A percentile compares a stretch with the other conserved stretches of the same genome.
phyloP scores from a whole-genome alignment of 805 yeast genomes.

The Scheffersomyces stipitis region DNA sequence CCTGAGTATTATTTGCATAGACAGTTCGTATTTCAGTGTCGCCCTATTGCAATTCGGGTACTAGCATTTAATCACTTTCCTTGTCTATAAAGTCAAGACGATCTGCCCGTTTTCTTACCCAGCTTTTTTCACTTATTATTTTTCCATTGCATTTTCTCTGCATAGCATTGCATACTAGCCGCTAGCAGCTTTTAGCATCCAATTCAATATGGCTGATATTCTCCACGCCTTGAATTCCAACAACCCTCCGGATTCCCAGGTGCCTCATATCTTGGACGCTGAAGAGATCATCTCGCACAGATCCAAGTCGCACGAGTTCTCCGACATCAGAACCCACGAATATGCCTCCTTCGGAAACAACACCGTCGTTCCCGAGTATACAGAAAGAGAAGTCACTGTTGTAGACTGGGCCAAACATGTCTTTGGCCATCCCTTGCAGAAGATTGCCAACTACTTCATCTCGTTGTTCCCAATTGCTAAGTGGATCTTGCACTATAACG shows the following conservation, averaged over 20 bases:
- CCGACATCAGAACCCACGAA: conserved; percentile 5
- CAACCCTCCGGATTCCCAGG: conserved; percentile 17
- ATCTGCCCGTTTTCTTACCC: too few relatives aligned
- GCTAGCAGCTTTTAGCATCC: too few relatives aligned
- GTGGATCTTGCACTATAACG: conserved; percentile 87
- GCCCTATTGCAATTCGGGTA: too few relatives aligned
- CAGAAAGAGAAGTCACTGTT: conserved; percentile 34
- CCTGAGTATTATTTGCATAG: too few relatives aligned
- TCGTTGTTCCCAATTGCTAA: conserved; percentile 75
- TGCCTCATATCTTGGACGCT: conserved; percentile 20
- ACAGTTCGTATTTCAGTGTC: too few relatives aligned
- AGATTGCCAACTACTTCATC: conserved; percentile 46
- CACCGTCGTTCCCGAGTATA: conserved; percentile 35
- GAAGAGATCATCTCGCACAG: conserved; percentile 9
- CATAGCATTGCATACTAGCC: too few relatives aligned
- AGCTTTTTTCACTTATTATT: too few relatives aligned
- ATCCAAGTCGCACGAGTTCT: conserved; percentile 16
- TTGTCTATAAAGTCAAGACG: too few relatives aligned
- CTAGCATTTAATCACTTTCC: too few relatives aligned
- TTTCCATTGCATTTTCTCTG: too few relatives aligned
- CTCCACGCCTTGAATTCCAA: conserved; percentile 9
- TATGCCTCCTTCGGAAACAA: conserved; percentile 1
- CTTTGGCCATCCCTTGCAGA: conserved; percentile 38
- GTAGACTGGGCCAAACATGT: conserved; percentile 28
- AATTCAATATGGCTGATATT: conserved; percentile 10